Base-by-base conservation (phyloP, 2,329 filamentous ascomycete genomes). In the Alternaria infectoria region DNA sequence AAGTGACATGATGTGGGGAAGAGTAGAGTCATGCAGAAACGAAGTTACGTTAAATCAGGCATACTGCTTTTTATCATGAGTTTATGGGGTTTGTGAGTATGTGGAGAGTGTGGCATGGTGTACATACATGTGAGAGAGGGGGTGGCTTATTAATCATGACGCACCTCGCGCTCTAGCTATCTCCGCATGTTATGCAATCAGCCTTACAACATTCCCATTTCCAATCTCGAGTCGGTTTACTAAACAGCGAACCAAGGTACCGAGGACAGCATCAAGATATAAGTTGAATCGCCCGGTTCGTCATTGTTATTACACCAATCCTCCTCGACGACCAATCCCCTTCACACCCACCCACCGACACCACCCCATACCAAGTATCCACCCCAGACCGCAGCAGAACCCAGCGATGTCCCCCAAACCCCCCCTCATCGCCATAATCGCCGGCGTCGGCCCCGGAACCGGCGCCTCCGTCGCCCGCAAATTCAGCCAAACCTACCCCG, bases 371-470 rank as follows among this genome's bases (percentile, higher is more conserved):
- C n/a, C n/a, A n/a, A n/a, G n/a, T n/a, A n/a, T n/a, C n/a, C n/a
- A n/a, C n/a, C n/a, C n/a, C n/a, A n/a, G n/a, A n/a, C n/a, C n/a
- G n/a, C n/a, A n/a, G n/a, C n/a, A n/a, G n/a, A n/a, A n/a, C n/a
- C n/a, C n/a, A n/a, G n/a, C n/a, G n/a, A 25, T 25, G 21, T 3
- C 21, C 4, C 5, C 21, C 4, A 23, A 23, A 23, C 5, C 26
- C 26, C 1, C 4, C 4, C 28, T 91, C 72, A 91, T 89, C 77
- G 88, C 90, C 54, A 82, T 93, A 64, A 81, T 93, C 62, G 90
- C 90, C 11, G 91, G 91, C 59, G 90, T 89, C 45, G 91, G 91
- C n/a, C 82, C 89, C 6, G 91, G 91, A 62, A 93, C 85, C n/a
- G 88, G 88, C 25, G 87, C 87, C 13, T 83, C 86, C 3, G 84